Evolutionary conservation across 2,329 filamentous ascomycete genomes (phyloP).

Genomic region (Exophiala sideris): DNA sequence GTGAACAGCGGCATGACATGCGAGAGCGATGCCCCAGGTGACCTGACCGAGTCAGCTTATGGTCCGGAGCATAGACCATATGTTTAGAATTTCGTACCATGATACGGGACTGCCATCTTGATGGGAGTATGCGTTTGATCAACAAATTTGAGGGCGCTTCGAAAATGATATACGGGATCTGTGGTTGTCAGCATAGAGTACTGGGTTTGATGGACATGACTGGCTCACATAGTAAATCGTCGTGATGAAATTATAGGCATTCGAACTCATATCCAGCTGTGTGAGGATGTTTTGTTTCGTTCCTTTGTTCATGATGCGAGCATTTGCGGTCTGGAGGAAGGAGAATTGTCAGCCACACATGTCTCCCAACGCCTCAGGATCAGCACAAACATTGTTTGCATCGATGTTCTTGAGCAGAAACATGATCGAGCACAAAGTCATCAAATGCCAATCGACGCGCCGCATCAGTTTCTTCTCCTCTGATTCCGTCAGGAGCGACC

Average conservation of each 20-base stretch:
- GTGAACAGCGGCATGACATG: slow-evolving; percentile 64
- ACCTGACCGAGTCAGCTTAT: slow-evolving; percentile 56
- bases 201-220: background rate
- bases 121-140: slow-evolving; percentile 67
- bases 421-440: slow-evolving; percentile 39
- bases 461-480: slow-evolving; percentile 47
- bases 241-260: slow-evolving; percentile 42
- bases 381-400: slow-evolving; percentile 29
- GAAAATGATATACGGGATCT: slow-evolving; percentile 69
- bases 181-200: slow-evolving; percentile 33
- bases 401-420: slow-evolving; percentile 35
- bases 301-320: slow-evolving; percentile 37
- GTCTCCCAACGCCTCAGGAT: background rate
- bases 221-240: slow-evolving; percentile 39
- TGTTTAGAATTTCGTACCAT: slow-evolving; percentile 23
- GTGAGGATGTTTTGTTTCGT: slow-evolving; percentile 37
- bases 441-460: slow-evolving; percentile 43
- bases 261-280: slow-evolving; percentile 39
- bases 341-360: slow-evolving; percentile 6
- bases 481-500: slow-evolving; percentile 35
- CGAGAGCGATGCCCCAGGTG: slow-evolving; percentile 60
- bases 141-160: slow-evolving; percentile 66
- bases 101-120: slow-evolving; percentile 34
- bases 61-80: slow-evolving; percentile 57
- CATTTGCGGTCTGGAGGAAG: slow-evolving; percentile 32